Evolutionary conservation across 2,329 filamentous ascomycete genomes (phyloP).

Genomic region (Fusarium nanum): DNA sequence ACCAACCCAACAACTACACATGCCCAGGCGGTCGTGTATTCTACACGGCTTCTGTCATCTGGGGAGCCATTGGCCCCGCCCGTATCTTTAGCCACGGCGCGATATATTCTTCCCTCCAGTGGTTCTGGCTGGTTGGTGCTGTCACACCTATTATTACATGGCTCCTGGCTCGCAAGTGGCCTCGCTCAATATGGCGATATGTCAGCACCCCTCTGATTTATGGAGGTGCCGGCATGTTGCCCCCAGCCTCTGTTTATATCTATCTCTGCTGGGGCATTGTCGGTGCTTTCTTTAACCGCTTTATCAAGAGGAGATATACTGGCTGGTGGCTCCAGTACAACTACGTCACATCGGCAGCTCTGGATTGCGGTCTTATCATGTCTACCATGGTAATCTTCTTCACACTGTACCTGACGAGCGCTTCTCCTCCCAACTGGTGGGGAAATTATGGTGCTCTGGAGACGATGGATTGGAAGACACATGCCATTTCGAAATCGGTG

Average conservation of each 20-base stretch:
- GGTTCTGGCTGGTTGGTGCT: slow-evolving; percentile 77
- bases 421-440: slow-evolving; percentile 70
- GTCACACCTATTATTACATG: slow-evolving; percentile 72
- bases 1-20: slow-evolving; percentile 67
- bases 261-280: slow-evolving; percentile 78
- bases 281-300: slow-evolving; percentile 76
- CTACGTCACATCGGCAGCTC: slow-evolving; percentile 77
- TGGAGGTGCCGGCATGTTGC: slow-evolving; percentile 71
- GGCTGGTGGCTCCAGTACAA: slow-evolving; percentile 85
- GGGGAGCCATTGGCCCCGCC: slow-evolving; percentile 77
- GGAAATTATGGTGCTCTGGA: slow-evolving; percentile 63
- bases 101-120: slow-evolving; percentile 73
- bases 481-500: slow-evolving; percentile 58
- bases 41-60: slow-evolving; percentile 77
- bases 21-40: slow-evolving; percentile 67
- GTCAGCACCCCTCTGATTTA: slow-evolving; percentile 77
- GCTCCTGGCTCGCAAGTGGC: slow-evolving; percentile 70
- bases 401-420: slow-evolving; percentile 70
- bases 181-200: slow-evolving; percentile 71
- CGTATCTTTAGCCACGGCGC: slow-evolving; percentile 74
- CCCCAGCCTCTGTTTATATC: slow-evolving; percentile 76
- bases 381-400: slow-evolving; percentile 78
- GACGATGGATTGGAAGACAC: slow-evolving; percentile 59
- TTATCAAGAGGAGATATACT: slow-evolving; percentile 71
- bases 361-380: slow-evolving; percentile 75